Evolutionary conservation across 805 yeast species (phyloP), one percentile per base, ranked within the genome.

Genomic region (Tetrapisispora namnaoensis): DNA sequence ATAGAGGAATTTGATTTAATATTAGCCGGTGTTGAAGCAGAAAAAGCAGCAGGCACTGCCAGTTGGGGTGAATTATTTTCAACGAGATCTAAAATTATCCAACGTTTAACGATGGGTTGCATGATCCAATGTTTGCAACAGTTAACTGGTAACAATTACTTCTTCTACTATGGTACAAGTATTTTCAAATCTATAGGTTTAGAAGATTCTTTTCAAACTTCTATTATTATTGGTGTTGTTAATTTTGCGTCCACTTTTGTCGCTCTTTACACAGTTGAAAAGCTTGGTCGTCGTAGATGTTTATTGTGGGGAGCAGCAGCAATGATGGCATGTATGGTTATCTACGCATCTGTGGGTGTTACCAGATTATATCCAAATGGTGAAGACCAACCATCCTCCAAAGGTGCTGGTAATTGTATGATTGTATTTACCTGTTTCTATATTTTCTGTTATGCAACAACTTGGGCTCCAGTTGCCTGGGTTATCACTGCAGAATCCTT

Each of bases 401-500:
- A 71, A 53, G 71, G 80, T 51, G 78, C 82, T 41, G 88, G 88
- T 68, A 69, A 79, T 61, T 81, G 78, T 46, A 80, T 83, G 87
- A 81, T 83, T 63, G 78, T 79, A 67, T 73, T 83, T 57, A 74
- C 87, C 36, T 80, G 86, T 71, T 69, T 83, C 58, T 82, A 71
- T 73, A 79, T 83, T 53, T 81, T 82, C 76, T 79, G 73, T 72
- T 82, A 82, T 58, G 88, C 88, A 37, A 76, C 82, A 45, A 78
- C 87, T 28, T 83, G 88, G 88, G 88, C 86, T 53, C 85, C 87
- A 60, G 76, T 78, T 57, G 79, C 77, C 46, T 82, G 72, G 66
- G 79, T 79, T 52, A 79, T 82, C 56, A 75, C 79, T 35, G 75
- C 87, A 42, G 88, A 83, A 68, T 74, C 81, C 44, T 83, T 78